Conservation (phyloP, 495 filamentous ascomycete genomes). For the Tuber microsphaerosporum region DNA sequence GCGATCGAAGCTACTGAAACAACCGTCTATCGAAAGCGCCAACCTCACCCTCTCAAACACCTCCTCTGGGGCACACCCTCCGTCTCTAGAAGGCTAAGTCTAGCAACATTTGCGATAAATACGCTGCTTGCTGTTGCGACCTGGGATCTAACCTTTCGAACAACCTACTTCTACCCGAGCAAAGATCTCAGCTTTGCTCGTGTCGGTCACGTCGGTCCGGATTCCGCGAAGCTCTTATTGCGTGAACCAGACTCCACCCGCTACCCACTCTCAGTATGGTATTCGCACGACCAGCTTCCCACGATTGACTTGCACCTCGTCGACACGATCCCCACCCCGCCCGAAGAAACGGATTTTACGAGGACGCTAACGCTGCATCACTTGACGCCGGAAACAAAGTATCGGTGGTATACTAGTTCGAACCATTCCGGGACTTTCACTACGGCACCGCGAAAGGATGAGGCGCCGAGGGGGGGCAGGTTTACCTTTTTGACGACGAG, state of each 20-base stretch:
- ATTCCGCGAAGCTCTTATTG: constrained; percentile 70
- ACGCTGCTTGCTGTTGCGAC: constrained; percentile 56
- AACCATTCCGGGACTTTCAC: constrained; percentile 70
- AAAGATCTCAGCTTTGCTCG: constrained; percentile 76
- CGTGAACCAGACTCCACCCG: constrained; percentile 71
- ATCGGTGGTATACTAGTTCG: constrained; percentile 76
- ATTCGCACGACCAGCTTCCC: constrained; percentile 49
- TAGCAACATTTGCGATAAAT: constrained; percentile 66
- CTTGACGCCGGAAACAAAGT: constrained; percentile 57
- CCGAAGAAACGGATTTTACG: constrained; percentile 76
- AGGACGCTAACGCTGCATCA: constrained; percentile 53
- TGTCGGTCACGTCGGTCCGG: constrained; percentile 76
- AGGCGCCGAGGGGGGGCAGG: constrained; percentile 51
- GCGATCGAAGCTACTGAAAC: constrained; percentile 53
- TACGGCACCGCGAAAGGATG: constrained; percentile 61
- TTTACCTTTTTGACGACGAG: constrained; percentile 87
- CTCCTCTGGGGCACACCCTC: constrained; percentile 71
- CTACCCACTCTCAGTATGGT: constrained; percentile 65
- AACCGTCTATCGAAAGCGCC: constrained; percentile 44
- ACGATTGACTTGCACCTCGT: constrained; percentile 24
- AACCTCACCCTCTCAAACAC: constrained; percentile 50
- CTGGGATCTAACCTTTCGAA: constrained; percentile 67
- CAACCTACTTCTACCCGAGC: constrained; percentile 57
- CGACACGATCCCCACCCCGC: constrained; percentile 46
- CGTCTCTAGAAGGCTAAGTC: constrained; percentile 51